Base-by-base conservation (phyloP, 2,329 filamentous ascomycete genomes). In the Xylogone sp. region DNA sequence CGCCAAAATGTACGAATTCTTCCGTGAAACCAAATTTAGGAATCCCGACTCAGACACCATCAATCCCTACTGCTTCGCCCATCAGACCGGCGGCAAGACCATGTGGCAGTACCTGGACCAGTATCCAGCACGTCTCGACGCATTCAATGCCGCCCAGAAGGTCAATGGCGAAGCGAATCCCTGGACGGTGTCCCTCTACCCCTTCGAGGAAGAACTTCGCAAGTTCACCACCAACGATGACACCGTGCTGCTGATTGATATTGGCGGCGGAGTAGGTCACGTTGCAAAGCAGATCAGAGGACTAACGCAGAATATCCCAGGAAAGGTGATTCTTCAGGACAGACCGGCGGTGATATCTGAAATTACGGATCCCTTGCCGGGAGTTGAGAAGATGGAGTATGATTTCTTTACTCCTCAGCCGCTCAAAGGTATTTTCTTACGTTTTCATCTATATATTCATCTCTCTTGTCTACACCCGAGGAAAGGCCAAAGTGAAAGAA, bases 361-460 rank as follows among this genome's bases (percentile, higher is more conserved):
- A 2, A 45, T 56, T 19, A 21, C 16, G 2, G 45, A 46, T 9
- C 18, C 18, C 3, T 34, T 51, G 6, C 29, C 49, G 9, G 43
- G 61, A 39, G 62, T 69, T 27, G 61, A 58, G 45, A 51, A 49
- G 7, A 58, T 66, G 55, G 56, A 54, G 5, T 59, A 70, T 53
- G 60, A 67, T 50, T 67, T 70, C 55, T 71, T 69, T 53, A 59
- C 56, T 6, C 58, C 61, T 0, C 63, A 71, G 46, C 66, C 67
- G 1, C 51, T 69, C 20, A 60, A 61, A 49, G 44, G 57, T 53
- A 59, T 18, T 31, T 29, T 10, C 21, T 6, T 27, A 6, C 24
- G 10, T 27, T 27, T 27, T 6, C 24, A 5, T 10, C 10, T 46
- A 46, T 21, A 21, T 21, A 45, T 45, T 45, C 10, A 45, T 21